Evolutionary conservation across 1,284 basidiomycete genomes (phyloP), one percentile per base, ranked within the genome.

Genomic region (Xerocomus cyaneibrunnescens): DNA sequence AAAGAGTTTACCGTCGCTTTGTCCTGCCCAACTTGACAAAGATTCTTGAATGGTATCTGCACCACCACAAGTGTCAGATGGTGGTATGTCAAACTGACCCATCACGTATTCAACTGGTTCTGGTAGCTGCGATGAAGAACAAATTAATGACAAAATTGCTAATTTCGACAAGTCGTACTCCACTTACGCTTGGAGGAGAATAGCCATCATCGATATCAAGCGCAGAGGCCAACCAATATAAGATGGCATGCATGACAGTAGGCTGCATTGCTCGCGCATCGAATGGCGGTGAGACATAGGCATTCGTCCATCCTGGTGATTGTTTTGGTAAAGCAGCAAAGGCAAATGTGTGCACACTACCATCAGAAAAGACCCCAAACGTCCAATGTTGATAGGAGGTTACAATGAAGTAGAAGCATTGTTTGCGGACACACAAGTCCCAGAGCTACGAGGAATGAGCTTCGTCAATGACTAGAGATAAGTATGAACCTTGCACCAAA

Each of bases 301-400:
- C 73, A 19, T 63, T 62, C 12, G 72, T 72, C 64, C 69, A 73
- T 27, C 73, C 77, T 77, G 42, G 22, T 19, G 14, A 45, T 40
- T n/a, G 9, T 48, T 14, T 68, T 43, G 30, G 45, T 27, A 48
- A 49, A 5, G 53, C 55, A 51, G 54, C 52, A 16, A 52, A n/a
- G 5, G 34, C 14, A 52, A 30, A 35, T 37, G 32, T 13, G 14
- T 16, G 40, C 37, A 48, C 41, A 60, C 39, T 52, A 77, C 78
- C 76, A 59, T 63, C 58, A n/a, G 77, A 74, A 58, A 81, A 81
- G 7, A 69, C 70, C 4, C 79, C 79, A 45, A 80, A 80, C 0
- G 73, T 60, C 78, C 78, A 80, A 5, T 72, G 68, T 38, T 67
- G 66, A 54, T 79, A 80, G n/a, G 72, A 76, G 8, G 78, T 76